phyloP scores from a whole-genome alignment of 805 yeast genomes.

The Clavispora phyllophila region DNA sequence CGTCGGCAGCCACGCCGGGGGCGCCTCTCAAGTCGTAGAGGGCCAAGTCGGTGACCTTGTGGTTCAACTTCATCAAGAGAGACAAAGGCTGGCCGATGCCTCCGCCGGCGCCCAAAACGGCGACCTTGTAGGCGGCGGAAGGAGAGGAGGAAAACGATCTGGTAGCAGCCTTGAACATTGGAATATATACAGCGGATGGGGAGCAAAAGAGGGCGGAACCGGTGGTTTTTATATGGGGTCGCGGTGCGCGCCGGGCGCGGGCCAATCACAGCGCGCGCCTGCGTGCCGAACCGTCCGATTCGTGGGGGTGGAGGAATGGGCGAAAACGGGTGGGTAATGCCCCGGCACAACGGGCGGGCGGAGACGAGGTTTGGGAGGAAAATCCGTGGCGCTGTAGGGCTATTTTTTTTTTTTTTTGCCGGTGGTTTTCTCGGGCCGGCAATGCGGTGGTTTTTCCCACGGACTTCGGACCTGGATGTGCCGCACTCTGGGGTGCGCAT shows the following conservation, averaged over 20 bases:
- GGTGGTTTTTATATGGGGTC: neutral
- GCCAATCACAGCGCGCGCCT: constrained; percentile 5
- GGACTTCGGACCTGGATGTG: neutral
- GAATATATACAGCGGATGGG: constrained; percentile 1
- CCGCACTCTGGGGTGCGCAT: neutral
- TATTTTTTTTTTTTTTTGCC: too few relatives aligned
- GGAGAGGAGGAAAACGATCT: constrained; percentile 68
- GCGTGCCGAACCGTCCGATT: constrained; percentile 2
- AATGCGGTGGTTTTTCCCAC: neutral
- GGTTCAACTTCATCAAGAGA: constrained; percentile 67
- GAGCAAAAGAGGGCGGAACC: constrained; percentile 2
- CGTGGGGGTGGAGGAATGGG: neutral
- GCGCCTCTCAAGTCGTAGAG: constrained; percentile 80
- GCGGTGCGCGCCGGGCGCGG: neutral
- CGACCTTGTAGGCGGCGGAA: constrained; percentile 71
- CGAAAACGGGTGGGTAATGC: too few relatives aligned
- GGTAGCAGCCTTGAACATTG: constrained; percentile 54
- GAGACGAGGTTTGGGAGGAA: too few relatives aligned
- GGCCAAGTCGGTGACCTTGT: constrained; percentile 59
- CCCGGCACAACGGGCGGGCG: too few relatives aligned
- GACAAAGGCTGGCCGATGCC: constrained; percentile 94
- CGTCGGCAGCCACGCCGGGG: constrained; percentile 85
- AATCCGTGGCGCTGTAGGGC: too few relatives aligned
- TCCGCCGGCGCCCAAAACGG: constrained; percentile 89
- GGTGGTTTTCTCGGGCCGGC: too few relatives aligned